Evolutionary conservation across 306 rosid genomes (phyloP), one percentile per base, ranked within the genome.

Genomic region (Cucurbita argyrosperma): DNA sequence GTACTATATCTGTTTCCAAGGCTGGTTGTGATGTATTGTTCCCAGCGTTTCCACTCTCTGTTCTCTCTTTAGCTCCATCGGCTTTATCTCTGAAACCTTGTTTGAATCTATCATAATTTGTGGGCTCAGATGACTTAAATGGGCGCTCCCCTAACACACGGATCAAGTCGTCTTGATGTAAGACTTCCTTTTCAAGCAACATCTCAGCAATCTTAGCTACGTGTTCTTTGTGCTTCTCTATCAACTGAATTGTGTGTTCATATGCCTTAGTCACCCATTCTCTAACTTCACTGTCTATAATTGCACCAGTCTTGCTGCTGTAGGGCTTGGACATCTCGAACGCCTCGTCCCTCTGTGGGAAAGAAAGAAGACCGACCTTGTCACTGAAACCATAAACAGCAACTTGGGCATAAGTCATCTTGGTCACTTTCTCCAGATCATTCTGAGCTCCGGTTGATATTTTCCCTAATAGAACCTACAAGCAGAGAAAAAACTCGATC

Each of bases 341-440:
- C 62, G 56, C 10, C 51, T 80, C 75, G 0, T 80, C 78, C 56
- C 74, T 80, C 50, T 78, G 79, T 23, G 87, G 80, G 71, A 84
- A 83, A 10, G 83, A 84, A 61, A 81, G 85, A 51, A 79, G 82
- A 63, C 85, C 88, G 26, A 79, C 82, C 61, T 79, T 81, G 56
- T 84, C 78, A 15, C 85, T 73, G 79, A 84, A 81, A 58, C 78
- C 83, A 71, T 84, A 79, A 16, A 79, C 76, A 18, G 83, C 80
- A 40, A 81, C 85, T 70, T 79, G 83, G 16, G 83, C 83, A 72
- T 79, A 82, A 9, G 85, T 79, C 82, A 82, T 79, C 74, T 80
- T 82, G 63, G 85, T 84, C 80, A 84, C 85, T 77, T 82, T 71
- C 79, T 84, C 88, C 72, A 82, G 63, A 78, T 82, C 85, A 21